Evolutionary conservation across 768 basidiomycete genomes (phyloP).

Genomic region (Lyophyllum atratum): DNA sequence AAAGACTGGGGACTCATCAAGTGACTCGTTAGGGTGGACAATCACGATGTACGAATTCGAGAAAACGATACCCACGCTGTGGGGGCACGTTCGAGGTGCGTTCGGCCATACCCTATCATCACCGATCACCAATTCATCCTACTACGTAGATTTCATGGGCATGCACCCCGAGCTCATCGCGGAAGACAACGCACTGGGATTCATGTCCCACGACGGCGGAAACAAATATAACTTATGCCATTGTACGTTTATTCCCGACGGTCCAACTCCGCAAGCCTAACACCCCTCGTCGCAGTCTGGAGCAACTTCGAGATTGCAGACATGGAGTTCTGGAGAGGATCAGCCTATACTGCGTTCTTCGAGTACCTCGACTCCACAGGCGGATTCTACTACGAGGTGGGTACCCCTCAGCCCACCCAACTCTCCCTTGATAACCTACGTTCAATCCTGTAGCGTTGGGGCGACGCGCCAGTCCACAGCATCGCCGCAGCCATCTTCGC

Average conservation of each 20-base stretch:
- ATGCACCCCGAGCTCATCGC: constrained; percentile 56
- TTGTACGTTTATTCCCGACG: constrained; percentile 46
- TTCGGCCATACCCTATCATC: background rate
- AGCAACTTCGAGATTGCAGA: constrained; percentile 76
- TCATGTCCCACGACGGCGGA: constrained; percentile 70
- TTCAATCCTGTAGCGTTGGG: constrained; percentile 66
- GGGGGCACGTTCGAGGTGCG: constrained; percentile 67
- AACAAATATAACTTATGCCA: constrained; percentile 70
- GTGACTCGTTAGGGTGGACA: constrained; percentile 55
- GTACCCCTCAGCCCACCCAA: constrained; percentile 33
- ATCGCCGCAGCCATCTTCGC: constrained; percentile 79
- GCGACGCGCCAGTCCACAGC: constrained; percentile 86
- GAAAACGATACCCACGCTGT: constrained; percentile 78
- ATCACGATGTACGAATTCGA: constrained; percentile 76
- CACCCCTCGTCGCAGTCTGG: constrained; percentile 42
- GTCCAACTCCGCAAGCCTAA: constrained; percentile 28
- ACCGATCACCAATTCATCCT: background rate
- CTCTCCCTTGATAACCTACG: constrained; percentile 34
- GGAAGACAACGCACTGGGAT: constrained; percentile 61
- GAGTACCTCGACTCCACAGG: constrained; percentile 61
- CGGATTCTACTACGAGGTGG: constrained; percentile 71
- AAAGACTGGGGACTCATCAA: background rate
- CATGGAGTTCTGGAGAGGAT: constrained; percentile 65
- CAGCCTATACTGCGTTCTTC: constrained; percentile 68
- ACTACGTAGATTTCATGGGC: constrained; percentile 56